phyloP scores from a whole-genome alignment of 2,329 filamentous ascomycete species.

The Monilinia laxa region DNA sequence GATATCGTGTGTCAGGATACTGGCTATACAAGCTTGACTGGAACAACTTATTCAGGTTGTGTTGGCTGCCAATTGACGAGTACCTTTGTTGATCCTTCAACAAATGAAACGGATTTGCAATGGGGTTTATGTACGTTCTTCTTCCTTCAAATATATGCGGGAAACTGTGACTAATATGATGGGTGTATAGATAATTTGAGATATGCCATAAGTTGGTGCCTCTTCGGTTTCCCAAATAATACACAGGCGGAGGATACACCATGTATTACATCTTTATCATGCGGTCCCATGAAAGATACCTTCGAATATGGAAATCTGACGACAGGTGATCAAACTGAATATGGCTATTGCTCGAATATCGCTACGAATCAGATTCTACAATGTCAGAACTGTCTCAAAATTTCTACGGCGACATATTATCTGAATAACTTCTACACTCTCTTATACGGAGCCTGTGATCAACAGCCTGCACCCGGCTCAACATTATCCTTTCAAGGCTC shows the following conservation, averaged over 20 bases:
- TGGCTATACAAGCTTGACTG: constrained; percentile 26
- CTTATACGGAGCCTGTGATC: constrained; percentile 52
- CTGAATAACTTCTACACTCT: constrained; percentile 54
- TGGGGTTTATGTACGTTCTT: constrained; percentile 54
- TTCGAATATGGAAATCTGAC: constrained; percentile 53
- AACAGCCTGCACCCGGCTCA: constrained; percentile 49
- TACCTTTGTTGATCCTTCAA: constrained; percentile 44
- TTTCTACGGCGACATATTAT: constrained; percentile 43
- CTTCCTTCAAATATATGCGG: not conserved
- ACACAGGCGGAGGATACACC: constrained; percentile 44
- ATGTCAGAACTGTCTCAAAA: constrained; percentile 51
- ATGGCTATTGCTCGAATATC: constrained; percentile 57
- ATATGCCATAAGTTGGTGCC: constrained; percentile 55
- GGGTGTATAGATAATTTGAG: constrained; percentile 54
- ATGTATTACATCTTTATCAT: constrained; percentile 56
- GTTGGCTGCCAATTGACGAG: constrained; percentile 44
- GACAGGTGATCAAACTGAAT: constrained; percentile 44
- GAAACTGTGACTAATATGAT: not conserved
- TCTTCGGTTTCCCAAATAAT: constrained; percentile 52
- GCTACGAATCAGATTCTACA: constrained; percentile 43
- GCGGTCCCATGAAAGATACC: constrained; percentile 49
- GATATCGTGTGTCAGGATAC: constrained; percentile 36
- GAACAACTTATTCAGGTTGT: constrained; percentile 33
- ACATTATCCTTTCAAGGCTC: constrained; percentile 52
- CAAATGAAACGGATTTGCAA: constrained; percentile 53